Evolutionary conservation across 257 asterid species (phyloP).

Genomic region (Solanum okadae): DNA sequence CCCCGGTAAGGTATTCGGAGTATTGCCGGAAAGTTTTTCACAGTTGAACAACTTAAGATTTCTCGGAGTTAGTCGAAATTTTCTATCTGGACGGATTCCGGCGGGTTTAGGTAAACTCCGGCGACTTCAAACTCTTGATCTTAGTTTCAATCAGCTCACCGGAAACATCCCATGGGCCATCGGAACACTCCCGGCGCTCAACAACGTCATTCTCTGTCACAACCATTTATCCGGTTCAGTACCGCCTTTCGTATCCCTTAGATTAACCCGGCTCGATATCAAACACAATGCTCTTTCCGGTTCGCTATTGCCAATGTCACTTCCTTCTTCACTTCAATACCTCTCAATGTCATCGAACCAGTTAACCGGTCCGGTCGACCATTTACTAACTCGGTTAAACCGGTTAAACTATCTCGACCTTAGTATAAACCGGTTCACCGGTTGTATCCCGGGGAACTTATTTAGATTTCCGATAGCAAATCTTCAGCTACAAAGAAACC

Average conservation of each 20-base stretch:
- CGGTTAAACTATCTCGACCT: conserved; percentile 62
- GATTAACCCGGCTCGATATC: conserved; percentile 65
- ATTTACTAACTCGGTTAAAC: conserved; percentile 28
- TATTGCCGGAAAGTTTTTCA: conserved; percentile 53
- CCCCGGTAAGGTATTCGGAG: conserved; percentile 73
- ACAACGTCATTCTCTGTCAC: conserved; percentile 62
- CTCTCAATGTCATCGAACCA: conserved; percentile 74
- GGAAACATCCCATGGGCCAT: conserved; percentile 49
- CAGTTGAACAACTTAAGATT: conserved; percentile 45
- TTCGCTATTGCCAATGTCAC: conserved; percentile 31
- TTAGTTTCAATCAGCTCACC: conserved; percentile 58
- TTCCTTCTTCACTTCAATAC: conserved; percentile 64
- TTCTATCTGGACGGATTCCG: conserved; percentile 62
- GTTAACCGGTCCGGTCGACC: conserved; percentile 60
- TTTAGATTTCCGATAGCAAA: conserved; percentile 49
- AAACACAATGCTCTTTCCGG: conserved; percentile 77
- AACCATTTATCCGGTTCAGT: conserved; percentile 58
- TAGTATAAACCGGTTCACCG: conserved; percentile 72
- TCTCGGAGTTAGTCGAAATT: conserved; percentile 63
- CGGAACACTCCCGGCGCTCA: conserved; percentile 48
- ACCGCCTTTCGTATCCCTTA: conserved; percentile 49
- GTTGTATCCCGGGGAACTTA: conserved; percentile 42
- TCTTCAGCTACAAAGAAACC: conserved; percentile 74
- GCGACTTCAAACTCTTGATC: conserved; percentile 59
- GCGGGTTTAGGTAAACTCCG: conserved; percentile 52